Base-by-base conservation (phyloP, 2,329 filamentous ascomycete species). In the Thermomyces lanuginosus region DNA sequence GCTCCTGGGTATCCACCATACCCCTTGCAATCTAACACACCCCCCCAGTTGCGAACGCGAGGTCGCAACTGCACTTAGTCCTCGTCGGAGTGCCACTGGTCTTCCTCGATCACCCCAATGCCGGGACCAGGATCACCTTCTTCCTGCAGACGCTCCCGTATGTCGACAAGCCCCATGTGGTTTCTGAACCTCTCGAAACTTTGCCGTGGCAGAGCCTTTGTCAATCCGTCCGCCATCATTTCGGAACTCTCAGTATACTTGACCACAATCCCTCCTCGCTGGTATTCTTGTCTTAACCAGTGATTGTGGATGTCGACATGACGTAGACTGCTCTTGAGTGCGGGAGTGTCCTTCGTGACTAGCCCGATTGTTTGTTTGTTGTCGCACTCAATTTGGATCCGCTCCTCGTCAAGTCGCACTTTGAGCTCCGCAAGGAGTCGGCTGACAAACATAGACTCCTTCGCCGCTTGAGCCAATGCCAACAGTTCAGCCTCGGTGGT, bases 291-390 rank as follows among this genome's bases (percentile, higher is more conserved):
- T 3, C 37, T 10, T 1, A 46, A 27, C 40, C 37, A 48, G 24
- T 35, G 29, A 12, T 37, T 17, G 21, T 45, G 33, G 21, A 46
- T 44, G 32, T 46, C 33, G 14, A 44, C 26, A 30, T 44, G 36
- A 11, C 35, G 33, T n/a, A 44, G 29, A 17, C 33, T 31, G 5
- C 33, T 40, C 13, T 16, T 16, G 10, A 30, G 17, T 9, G 17
- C n/a, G 12, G 22, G 8, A 6, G 24, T 24, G 9, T 29, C 28
- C 2, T 16, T 21, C 2, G 26, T 29, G 2, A 36, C 9, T 3
- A 34, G 26, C 12, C 21, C n/a, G 11, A 38, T 11, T 6, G 33
- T 34, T 16, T 33, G 31, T n/a, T 19, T 11, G 14, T 38, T 38
- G 19, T 38, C 34, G 18, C 25, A 38, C 11, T 24, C 11, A n/a